Base-by-base conservation (phyloP, 2,329 filamentous ascomycete species). In the Trichoderma koningii region DNA sequence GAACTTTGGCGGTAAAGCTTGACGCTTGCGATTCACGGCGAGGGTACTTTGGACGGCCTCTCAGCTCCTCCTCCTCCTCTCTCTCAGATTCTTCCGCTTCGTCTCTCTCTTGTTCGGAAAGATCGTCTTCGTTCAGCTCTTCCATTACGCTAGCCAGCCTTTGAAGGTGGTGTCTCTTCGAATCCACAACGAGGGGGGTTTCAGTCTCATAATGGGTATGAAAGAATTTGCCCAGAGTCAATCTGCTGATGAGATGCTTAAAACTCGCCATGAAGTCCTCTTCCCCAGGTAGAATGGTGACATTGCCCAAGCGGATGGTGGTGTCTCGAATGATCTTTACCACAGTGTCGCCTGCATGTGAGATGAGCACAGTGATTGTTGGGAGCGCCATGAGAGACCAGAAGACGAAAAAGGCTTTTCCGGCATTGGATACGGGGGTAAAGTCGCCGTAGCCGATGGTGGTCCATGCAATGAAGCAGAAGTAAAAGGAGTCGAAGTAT, bases 361-460 rank as follows among this genome's bases (percentile, higher is more conserved):
- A 89, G 68, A 96, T 90, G 14, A 97, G 83, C 19, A 96, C 88
- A 0, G 93, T 96, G 84, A 93, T 93, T 2, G 91, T 93, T 0
- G 93, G 93, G 3, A 97, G 82, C 0, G 93, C 92, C 28, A 97
- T 83, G 1, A 97, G 76, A 15, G 89, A 91, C 93, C 93, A 97
- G 64, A 97, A 88, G n/a, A 97, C 91, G 71, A 96, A 97, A 74
- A 97, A 96, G 0, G 91, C 87, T 63, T 91, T 88, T 1, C 91
- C 92, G 0, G 88, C 84, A 68, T 93, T 93, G 2, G 89, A 91
- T n/a, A 87, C 80, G 0, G 92, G 92, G 1, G 88, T 87, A 5
- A 89, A 76, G 69, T 96, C 92, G 3, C 93, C 93, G 70, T 96
- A 97, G 1, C 93, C 93, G 44, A 97, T 91, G 0, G 93, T 97